Base-by-base conservation (phyloP, 2,329 filamentous ascomycete genomes). In the Trichoderma semiorbis region DNA sequence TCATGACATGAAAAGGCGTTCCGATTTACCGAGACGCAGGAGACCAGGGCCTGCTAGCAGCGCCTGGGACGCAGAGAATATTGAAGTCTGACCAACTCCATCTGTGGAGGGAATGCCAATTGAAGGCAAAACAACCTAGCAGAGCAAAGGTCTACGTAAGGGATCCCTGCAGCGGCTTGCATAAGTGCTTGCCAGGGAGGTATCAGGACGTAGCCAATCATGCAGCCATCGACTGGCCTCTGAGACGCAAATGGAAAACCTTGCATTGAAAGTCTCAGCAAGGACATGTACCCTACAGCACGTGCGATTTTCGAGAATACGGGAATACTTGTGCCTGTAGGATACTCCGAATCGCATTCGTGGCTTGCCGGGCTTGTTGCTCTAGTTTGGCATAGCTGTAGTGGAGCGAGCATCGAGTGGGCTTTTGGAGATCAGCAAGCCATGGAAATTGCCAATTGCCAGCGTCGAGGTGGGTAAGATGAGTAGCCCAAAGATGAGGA, bases 141-240 rank as follows among this genome's bases (percentile, higher is more conserved):
- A 53, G 47, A 53, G 4, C n/a, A 12, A 53, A 53, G 10, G 47
- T 24, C n/a, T 21, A 53, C 21, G 47, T 24, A 53, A 24, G 47
- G 43, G 26, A 60, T 66, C 47, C 28, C 57, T 66, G 53, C 18
- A 60, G 62, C 26, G 69, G 62, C 50, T 71, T 66, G 69, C 69
- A 66, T 50, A 65, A 43, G 53, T 58, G 64, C 18, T 21, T 7
- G 32, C 47, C 32, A 21, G 16, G 32, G 18, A 58, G 63, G 63
- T n/a, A 55, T 24, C n/a, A 50, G 28, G 28, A n/a, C 39, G 47
- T 53, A 32, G 62, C 43, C 47, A 55, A 53, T 26, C 28, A 55
- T 24, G 63, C 32, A 36, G n/a, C 30, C 30, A 16, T 34, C 63
- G 43, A 53, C 28, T 26, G 39, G 39, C 6, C 39, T 11, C 39